phyloP scores from a whole-genome alignment of 805 yeast species.

The Ogataea paradorogensis region DNA sequence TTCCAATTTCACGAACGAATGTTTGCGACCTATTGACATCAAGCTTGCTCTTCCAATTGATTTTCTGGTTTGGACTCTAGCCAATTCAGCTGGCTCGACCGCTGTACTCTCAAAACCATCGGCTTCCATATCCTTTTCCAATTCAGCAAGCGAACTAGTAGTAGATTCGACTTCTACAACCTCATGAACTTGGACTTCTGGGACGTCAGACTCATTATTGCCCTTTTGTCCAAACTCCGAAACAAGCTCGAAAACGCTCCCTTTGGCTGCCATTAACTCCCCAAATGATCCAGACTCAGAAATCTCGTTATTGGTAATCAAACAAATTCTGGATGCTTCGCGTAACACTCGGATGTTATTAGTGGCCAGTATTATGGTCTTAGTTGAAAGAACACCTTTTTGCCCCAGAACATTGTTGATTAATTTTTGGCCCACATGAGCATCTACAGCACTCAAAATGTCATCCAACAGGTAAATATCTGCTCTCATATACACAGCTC shows the following conservation, averaged over 20 bases:
- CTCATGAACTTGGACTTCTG: neutral
- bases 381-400: constrained; percentile 47
- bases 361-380: constrained; percentile 56
- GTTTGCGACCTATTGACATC: constrained; percentile 53
- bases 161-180: neutral
- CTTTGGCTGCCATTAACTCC: constrained; percentile 29
- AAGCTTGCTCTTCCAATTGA: constrained; percentile 59
- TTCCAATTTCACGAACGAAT: constrained; percentile 24
- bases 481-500: constrained; percentile 94
- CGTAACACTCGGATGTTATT: constrained; percentile 54
- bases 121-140: neutral
- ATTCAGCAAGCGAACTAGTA: neutral
- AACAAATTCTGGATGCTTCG: constrained; percentile 58
- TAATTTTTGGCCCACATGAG: constrained; percentile 88
- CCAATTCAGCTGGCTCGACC: constrained; percentile 6
- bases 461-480: constrained; percentile 90
- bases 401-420: constrained; percentile 52
- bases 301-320: constrained; percentile 53
- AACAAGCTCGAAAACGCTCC: constrained; percentile 35
- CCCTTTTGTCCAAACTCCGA: constrained; percentile 35
- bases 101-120: constrained; percentile 4
- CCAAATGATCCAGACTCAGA: constrained; percentile 55
- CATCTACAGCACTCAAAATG: constrained; percentile 94
- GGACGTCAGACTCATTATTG: neutral
- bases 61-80: constrained; percentile 17